Evolutionary conservation across 768 basidiomycete species (phyloP), one percentile per base, ranked within the genome.

Genomic region (Boletus sp.): DNA sequence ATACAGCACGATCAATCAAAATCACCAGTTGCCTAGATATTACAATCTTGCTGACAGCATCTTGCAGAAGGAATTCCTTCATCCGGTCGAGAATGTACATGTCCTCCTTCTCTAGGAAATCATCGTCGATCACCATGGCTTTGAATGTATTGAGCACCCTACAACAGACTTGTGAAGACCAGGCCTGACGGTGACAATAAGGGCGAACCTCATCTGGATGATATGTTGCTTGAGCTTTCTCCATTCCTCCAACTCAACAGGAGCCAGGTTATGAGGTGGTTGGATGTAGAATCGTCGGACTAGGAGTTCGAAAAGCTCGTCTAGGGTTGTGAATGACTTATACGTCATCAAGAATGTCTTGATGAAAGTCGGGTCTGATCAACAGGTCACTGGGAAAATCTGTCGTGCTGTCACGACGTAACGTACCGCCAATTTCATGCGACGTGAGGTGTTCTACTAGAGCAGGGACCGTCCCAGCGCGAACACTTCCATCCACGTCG

Each of bases 321-420:
- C 83, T 45, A 90, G 76, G 6, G 86, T 87, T 15, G 91, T 91
- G 72, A 98, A 98, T 1, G 93, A 94, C 67, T 94, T 92, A 79
- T 92, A 97, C 1, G 96, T 97, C 84, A 97, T 88, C 61, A 98
- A 74, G 81, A 98, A 98, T 1, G 94, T 87, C 68, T 88, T 87
- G 70, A 81, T 90, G 74, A 89, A 96, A 7, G 83, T 82, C 1
- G 86, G 81, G 71, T 97, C 90, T 89, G 50, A 39, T 63, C 56
- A 24, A 52, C 30, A 37, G 24, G 47, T 58, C 36, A 60, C 50
- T 37, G 20, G 47, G 5, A 20, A 55, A 57, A 15, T 41, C 41
- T 40, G 17, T 11, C 35, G 44, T 47, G 46, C 32, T 11, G 36
- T 44, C 12, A 15, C 33, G 14, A n/a, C 47, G 8, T 37, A 69